Percentiles rank a stretch among this genome's conserved stretches.
These are phyloP conservation scores for Phytophthora lateralis DNA, from an alignment of 352 stramenopile genomes.

Conservation along the genomic window DNA sequence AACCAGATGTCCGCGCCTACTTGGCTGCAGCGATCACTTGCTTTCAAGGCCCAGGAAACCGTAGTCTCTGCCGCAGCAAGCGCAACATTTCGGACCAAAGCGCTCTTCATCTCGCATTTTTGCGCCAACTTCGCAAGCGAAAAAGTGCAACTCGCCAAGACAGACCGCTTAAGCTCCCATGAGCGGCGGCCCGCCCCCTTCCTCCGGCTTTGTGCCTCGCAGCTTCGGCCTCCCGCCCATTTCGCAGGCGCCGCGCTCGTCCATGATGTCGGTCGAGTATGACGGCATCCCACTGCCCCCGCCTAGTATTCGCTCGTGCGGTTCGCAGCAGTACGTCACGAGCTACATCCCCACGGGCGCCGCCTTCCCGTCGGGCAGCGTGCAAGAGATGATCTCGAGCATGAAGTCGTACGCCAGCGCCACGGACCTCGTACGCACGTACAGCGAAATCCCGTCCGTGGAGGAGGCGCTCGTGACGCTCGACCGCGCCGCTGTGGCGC, in stretches of 20 bases:
- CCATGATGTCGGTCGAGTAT: constrained; percentile 68
- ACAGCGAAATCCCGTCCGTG: constrained; percentile 74
- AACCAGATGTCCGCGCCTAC: constrained; percentile 19
- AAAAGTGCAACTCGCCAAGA: background rate
- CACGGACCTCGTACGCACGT: constrained; percentile 74
- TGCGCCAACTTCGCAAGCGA: constrained; percentile 22
- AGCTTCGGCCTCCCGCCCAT: constrained; percentile 37
- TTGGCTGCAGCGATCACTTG: background rate
- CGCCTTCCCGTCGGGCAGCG: constrained; percentile 57
- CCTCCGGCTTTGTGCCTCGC: constrained; percentile 28
- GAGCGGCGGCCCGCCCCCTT: constrained; percentile 32
- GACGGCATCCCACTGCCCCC: constrained; percentile 65
- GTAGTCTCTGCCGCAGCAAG: constrained; percentile 28
- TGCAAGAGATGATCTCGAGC: constrained; percentile 79
- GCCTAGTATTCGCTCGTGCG: constrained; percentile 71
- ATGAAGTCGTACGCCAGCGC: constrained; percentile 82
- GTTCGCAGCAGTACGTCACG: constrained; percentile 76
- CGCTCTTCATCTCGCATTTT: constrained; percentile 39
- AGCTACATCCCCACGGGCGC: constrained; percentile 75
- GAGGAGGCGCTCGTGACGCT: constrained; percentile 80
- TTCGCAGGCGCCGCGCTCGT: constrained; percentile 42
- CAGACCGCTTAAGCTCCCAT: constrained; percentile 4
- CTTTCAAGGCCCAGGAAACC: constrained; percentile 23
- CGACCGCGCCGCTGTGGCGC: constrained; percentile 66
- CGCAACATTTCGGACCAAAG: background rate